These are phyloP conservation scores for Podospora comata DNA, from an alignment of 495 filamentous ascomycete genomes.

Conservation along the genomic window DNA sequence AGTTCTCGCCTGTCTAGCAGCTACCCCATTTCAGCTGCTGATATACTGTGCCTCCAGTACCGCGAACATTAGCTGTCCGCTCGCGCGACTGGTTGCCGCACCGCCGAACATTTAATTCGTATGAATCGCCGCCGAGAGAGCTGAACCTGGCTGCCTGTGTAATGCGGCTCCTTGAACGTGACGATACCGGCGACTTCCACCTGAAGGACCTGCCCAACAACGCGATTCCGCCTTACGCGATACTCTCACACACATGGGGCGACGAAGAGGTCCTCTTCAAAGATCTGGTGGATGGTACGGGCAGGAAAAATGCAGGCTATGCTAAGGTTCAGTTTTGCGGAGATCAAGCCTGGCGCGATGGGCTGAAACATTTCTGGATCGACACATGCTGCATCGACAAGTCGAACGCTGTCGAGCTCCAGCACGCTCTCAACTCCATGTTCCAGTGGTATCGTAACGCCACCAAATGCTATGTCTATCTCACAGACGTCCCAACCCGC, in stretches of 20 bases:
- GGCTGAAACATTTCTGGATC: conserved; percentile 35
- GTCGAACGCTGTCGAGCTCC: conserved; percentile 35
- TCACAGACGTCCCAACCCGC: neutral
- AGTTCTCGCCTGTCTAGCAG: too few relatives aligned
- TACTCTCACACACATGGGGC: conserved; percentile 38
- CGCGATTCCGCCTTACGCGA: conserved; percentile 32
- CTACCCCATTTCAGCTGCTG: too few relatives aligned
- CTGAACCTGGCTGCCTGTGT: neutral
- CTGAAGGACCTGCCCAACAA: neutral
- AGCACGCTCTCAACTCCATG: conserved; percentile 47
- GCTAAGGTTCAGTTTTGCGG: conserved; percentile 21
- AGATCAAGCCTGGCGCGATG: conserved; percentile 18
- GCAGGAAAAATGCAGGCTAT: conserved; percentile 27
- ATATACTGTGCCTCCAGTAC: neutral
- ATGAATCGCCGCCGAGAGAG: neutral
- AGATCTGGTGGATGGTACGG: conserved; percentile 8
- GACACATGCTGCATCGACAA: conserved; percentile 46
- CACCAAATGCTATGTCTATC: conserved; percentile 27
- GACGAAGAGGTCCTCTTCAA: conserved; percentile 32
- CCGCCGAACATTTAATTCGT: neutral
- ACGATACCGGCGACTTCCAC: neutral
- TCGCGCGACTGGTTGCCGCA: neutral
- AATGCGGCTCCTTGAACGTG: conserved; percentile 12
- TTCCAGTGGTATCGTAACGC: conserved; percentile 37
- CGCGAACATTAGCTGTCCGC: neutral